Conservation (phyloP, 352 stramenopile species). For the Pythium brassicae region DNA sequence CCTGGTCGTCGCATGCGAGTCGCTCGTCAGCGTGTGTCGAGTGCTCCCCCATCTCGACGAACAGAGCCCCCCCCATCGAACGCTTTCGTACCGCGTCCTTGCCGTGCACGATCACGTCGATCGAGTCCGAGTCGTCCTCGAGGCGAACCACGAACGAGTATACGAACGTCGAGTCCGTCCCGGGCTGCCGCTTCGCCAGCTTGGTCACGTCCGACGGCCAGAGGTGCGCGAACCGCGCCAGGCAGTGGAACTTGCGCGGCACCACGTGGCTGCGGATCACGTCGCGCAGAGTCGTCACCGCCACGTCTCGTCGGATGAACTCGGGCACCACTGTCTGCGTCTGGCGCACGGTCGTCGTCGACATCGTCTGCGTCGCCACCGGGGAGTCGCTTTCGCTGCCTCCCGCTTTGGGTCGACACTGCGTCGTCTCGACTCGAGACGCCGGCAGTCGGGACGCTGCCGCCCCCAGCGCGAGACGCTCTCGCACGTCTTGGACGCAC, state of each 20-base stretch:
- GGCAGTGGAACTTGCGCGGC: slow-evolving; percentile 66
- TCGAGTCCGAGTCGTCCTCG: slow-evolving; percentile 34
- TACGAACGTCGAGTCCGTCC: slow-evolving; percentile 24
- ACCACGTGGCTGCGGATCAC: slow-evolving; percentile 26
- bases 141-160: slow-evolving; percentile 71
- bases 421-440: background rate
- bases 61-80: too few relatives aligned
- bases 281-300: slow-evolving; percentile 31
- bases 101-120: slow-evolving; percentile 69
- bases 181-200: slow-evolving; percentile 40
- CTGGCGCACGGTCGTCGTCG: background rate
- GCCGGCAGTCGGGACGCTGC: background rate
- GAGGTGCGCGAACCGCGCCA: slow-evolving; percentile 32
- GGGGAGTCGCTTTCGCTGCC: background rate
- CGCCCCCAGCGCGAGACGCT: slow-evolving; percentile 14
- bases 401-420: background rate
- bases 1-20: slow-evolving; percentile 21
- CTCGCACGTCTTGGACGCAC: slow-evolving; percentile 37
- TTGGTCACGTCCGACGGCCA: slow-evolving; percentile 48
- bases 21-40: slow-evolving; percentile 1
- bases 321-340: slow-evolving; percentile 33
- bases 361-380: background rate
- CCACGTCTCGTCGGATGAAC: slow-evolving; percentile 42
- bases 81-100: slow-evolving; percentile 69
- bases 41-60: too few relatives aligned